A percentile compares a stretch with the other conserved stretches of the same genome.
phyloP scores from a whole-genome alignment of 257 asterid genomes.

The Penstemon barbatus region DNA sequence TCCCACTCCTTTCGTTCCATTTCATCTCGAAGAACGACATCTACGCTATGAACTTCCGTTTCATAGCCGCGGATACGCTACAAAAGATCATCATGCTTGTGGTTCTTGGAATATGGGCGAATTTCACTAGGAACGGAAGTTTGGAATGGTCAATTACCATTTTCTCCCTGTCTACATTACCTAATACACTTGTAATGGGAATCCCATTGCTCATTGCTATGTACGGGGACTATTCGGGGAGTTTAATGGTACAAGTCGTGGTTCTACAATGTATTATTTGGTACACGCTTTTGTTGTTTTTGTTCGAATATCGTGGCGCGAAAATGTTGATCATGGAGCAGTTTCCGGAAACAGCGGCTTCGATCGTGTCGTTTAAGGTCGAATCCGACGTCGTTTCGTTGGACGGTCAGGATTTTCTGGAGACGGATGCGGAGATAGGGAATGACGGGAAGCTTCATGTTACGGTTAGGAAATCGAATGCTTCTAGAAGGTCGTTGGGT shows the following conservation, averaged over 20 bases:
- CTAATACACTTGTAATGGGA: conserved; percentile 93
- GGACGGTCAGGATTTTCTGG: conserved; percentile 91
- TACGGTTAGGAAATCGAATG: conserved; percentile 77
- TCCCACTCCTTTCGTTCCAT: conserved; percentile 84
- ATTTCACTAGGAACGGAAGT: conserved; percentile 64
- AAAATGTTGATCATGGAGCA: conserved; percentile 83
- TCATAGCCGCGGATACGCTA: conserved; percentile 84
- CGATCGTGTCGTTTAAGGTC: conserved; percentile 82
- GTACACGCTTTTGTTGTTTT: conserved; percentile 76
- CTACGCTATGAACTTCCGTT: conserved; percentile 74
- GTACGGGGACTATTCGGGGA: conserved; percentile 72
- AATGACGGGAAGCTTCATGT: conserved; percentile 90
- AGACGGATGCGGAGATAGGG: conserved; percentile 84
- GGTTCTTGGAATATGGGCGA: conserved; percentile 66
- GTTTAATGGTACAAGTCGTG: conserved; percentile 79
- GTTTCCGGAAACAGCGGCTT: conserved; percentile 87
- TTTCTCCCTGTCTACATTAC: conserved; percentile 79
- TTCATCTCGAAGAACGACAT: conserved; percentile 76
- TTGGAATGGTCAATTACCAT: conserved; percentile 90
- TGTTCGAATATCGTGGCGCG: conserved; percentile 86
- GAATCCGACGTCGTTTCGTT: conserved; percentile 94
- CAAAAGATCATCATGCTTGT: conserved; percentile 78
- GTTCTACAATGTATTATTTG: conserved; percentile 88
- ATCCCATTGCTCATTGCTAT: conserved; percentile 82
- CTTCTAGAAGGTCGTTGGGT: conserved; percentile 72